Conservation (phyloP, 257 asterid genomes). For the Solanum lycopersicoides region DNA sequence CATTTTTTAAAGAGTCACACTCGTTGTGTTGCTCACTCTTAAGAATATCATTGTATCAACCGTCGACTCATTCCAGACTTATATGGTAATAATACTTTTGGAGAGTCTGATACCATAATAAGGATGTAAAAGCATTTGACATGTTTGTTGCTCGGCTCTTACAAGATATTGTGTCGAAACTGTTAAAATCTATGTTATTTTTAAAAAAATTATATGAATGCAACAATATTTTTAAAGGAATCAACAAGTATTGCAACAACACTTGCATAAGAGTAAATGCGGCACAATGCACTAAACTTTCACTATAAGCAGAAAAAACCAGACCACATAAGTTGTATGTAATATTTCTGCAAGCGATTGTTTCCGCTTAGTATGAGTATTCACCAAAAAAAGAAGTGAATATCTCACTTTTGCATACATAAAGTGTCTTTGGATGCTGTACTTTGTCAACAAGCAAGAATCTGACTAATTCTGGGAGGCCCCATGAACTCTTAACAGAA, state of each 20-base stretch:
- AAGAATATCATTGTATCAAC: not conserved
- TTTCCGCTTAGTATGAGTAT: not conserved
- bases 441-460: not conserved
- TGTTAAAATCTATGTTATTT: not conserved
- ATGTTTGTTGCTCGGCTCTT: not conserved
- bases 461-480: not conserved
- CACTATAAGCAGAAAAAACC: not conserved
- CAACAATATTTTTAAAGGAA: not conserved
- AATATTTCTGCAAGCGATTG: no score
- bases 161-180: not conserved
- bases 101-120: fast-evolving
- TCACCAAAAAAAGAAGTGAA: not conserved
- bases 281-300: not conserved
- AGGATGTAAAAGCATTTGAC: not conserved
- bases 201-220: not conserved
- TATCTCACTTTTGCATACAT: not conserved
- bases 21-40: not conserved
- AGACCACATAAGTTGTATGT: no score
- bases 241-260: not conserved
- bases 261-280: no score
- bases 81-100: not conserved
- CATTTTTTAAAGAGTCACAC: not conserved
- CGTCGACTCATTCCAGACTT: not conserved
- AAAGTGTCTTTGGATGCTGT: not conserved
- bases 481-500: not conserved